Evolutionary conservation across 495 filamentous ascomycete genomes (phyloP).

Genomic region (Apodospora peruviana): DNA sequence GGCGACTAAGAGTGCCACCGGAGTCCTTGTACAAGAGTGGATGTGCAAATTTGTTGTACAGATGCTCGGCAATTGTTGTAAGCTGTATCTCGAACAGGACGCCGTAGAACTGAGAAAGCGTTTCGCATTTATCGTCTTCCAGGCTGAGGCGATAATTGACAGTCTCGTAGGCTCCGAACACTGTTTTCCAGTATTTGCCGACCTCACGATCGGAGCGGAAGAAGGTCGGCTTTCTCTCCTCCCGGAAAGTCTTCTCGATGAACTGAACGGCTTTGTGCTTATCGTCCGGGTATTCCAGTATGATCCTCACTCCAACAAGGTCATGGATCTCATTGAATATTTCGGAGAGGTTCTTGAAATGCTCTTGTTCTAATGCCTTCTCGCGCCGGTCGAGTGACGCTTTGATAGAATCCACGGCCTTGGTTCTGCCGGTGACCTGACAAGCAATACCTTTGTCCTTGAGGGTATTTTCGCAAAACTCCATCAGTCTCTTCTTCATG

Average conservation of each 20-base stretch:
- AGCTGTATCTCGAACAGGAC: conserved; percentile 9
- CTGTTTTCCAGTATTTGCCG: conserved; percentile 3
- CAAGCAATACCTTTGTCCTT: conserved; percentile 1
- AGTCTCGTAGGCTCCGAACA: conserved; percentile 9
- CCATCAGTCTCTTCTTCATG: conserved; percentile 4
- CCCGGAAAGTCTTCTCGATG: conserved; percentile 1
- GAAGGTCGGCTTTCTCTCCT: not conserved
- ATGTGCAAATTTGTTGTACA: conserved; percentile 10
- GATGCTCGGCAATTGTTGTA: conserved; percentile 4
- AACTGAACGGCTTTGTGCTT: not conserved
- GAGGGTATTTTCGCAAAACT: conserved; percentile 5
- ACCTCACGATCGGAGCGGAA: not conserved
- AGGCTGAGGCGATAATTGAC: conserved; percentile 6
- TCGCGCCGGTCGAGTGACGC: conserved; percentile 1
- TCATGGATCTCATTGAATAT: conserved; percentile 5
- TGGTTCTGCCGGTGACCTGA: conserved; percentile 4
- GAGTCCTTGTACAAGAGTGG: conserved; percentile 5
- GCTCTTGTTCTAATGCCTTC: not conserved
- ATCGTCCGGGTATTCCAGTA: conserved; percentile 4
- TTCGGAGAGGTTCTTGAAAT: conserved; percentile 1
- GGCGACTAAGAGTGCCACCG: not conserved
- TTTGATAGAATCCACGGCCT: not conserved
- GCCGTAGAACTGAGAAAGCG: conserved; percentile 3
- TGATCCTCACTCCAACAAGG: conserved; percentile 7
- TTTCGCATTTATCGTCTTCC: not conserved